These are phyloP conservation scores for Caloboletus firmus DNA, from an alignment of 1,284 basidiomycete species.

Conservation along the genomic window DNA sequence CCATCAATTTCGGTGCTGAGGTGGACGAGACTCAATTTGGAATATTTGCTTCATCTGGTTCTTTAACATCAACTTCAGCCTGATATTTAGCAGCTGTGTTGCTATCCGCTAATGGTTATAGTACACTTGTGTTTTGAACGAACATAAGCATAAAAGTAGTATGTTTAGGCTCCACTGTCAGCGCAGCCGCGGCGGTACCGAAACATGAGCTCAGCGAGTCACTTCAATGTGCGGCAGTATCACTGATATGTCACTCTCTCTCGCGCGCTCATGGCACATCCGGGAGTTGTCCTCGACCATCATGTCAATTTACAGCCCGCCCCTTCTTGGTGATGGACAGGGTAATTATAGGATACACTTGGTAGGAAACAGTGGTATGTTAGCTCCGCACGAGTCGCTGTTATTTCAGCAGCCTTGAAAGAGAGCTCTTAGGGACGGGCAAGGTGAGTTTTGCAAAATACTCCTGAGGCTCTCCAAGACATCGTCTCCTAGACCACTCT, in stretches of 20 bases:
- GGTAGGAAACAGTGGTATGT: constrained; percentile 55
- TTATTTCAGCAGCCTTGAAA: neutral
- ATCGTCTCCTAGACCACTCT: constrained; percentile 47
- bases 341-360: constrained; percentile 51
- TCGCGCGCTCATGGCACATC: neutral
- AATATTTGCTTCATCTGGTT: no score
- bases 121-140: no score
- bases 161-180: no score
- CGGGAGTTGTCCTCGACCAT: neutral
- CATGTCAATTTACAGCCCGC: constrained; percentile 21
- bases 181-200: no score
- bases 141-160: no score
- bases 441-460: constrained; percentile 38
- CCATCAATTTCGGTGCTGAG: no score
- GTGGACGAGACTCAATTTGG: no score
- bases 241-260: neutral
- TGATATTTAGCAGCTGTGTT: no score
- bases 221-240: neutral
- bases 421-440: constrained; percentile 38
- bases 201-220: neutral
- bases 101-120: no score
- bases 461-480: neutral
- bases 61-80: no score
- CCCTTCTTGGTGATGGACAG: constrained; percentile 49
- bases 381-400: neutral